Conservation (phyloP, 2,329 filamentous ascomycete species). For the Colletotrichum sojae region DNA sequence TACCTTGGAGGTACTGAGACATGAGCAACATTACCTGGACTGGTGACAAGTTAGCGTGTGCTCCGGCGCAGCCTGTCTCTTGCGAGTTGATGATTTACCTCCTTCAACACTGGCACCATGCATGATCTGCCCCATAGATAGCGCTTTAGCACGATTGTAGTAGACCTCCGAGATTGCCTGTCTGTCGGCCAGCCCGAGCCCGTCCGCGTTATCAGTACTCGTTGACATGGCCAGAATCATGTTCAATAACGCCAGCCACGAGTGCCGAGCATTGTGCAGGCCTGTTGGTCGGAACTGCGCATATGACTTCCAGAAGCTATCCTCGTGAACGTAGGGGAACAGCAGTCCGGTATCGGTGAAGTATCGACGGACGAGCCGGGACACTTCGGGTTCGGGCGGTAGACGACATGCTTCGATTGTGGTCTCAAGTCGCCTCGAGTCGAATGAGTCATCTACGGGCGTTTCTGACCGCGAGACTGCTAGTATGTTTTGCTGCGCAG, state of each 20-base stretch:
- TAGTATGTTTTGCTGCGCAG: slow-evolving; percentile 12
- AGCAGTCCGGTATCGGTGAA: slow-evolving; percentile 48
- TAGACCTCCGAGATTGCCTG: slow-evolving; percentile 59
- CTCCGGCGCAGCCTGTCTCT: background rate
- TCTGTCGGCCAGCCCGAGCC: slow-evolving; percentile 51
- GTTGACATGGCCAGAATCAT: slow-evolving; percentile 64
- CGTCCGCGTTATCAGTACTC: slow-evolving; percentile 49
- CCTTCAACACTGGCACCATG: slow-evolving; percentile 60
- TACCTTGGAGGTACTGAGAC: slow-evolving; percentile 68
- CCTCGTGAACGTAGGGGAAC: slow-evolving; percentile 49
- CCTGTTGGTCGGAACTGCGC: slow-evolving; percentile 36
- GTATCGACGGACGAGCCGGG: slow-evolving; percentile 43
- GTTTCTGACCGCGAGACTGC: slow-evolving; percentile 32
- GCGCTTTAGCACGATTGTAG: slow-evolving; percentile 58
- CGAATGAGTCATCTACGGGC: slow-evolving; percentile 19
- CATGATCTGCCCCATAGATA: slow-evolving; percentile 59
- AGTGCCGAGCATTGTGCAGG: slow-evolving; percentile 55
- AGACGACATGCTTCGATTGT: slow-evolving; percentile 24
- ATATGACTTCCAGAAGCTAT: slow-evolving; percentile 45
- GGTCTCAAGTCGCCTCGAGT: slow-evolving; percentile 25
- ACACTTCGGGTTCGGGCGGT: slow-evolving; percentile 42
- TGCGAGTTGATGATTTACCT: slow-evolving; percentile 44
- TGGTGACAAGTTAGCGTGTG: slow-evolving; percentile 31
- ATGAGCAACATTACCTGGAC: slow-evolving; percentile 65
- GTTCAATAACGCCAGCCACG: slow-evolving; percentile 66